phyloP scores from a whole-genome alignment of 352 stramenopile species.

The Globisporangium cystogenes region DNA sequence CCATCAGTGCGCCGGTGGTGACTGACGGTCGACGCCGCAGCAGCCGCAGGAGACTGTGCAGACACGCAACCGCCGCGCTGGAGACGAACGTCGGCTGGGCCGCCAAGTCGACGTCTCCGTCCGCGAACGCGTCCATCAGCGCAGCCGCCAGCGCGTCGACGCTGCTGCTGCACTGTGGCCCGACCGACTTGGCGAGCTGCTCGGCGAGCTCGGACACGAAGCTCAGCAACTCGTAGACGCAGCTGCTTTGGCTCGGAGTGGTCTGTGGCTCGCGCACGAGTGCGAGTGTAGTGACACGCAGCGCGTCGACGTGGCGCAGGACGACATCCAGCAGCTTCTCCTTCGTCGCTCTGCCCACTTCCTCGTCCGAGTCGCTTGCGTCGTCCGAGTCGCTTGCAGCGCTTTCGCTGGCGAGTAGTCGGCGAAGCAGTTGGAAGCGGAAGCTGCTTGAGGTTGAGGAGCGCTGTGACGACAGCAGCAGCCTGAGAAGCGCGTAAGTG shows the following conservation, averaged over 20 bases:
- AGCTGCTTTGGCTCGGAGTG: background rate
- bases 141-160: constrained; percentile 15
- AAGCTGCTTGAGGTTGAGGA: constrained; percentile 20
- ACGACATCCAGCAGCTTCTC: background rate
- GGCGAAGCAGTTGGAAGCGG: constrained; percentile 43
- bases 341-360: too few relatives aligned
- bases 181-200: background rate
- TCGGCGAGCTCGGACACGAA: constrained; percentile 3
- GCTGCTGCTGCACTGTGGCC: background rate
- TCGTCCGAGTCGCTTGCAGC: background rate
- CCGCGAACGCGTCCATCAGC: constrained; percentile 14
- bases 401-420: constrained; percentile 20
- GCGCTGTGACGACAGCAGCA: constrained; percentile 1
- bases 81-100: constrained; percentile 39
- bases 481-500: constrained; percentile 1
- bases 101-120: constrained; percentile 13
- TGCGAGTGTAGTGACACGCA: background rate
- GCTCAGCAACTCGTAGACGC: constrained; percentile 13
- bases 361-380: background rate
- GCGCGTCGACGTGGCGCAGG: background rate
- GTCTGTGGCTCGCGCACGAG: background rate
- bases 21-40: too few relatives aligned
- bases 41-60: constrained; percentile 25
- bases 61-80: constrained; percentile 28
- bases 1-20: constrained; percentile 1